phyloP scores from a whole-genome alignment of 129 eudicot species.

The Helichrysum umbraculigerum region DNA sequence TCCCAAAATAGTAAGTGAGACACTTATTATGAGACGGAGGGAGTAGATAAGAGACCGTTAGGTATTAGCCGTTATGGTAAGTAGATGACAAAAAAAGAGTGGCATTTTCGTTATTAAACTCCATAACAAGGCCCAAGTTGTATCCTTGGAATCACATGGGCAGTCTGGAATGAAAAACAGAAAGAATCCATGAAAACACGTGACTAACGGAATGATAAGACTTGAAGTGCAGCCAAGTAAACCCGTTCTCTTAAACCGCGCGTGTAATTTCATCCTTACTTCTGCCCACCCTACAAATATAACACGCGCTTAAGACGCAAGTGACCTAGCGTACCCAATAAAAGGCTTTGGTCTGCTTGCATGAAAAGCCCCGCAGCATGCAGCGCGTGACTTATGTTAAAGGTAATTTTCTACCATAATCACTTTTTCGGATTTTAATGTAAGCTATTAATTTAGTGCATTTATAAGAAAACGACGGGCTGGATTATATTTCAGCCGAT shows the following conservation, averaged over 20 bases:
- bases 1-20: too few species aligned
- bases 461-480: too few species aligned
- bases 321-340: background rate
- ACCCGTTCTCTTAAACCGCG: background rate
- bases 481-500: too few species aligned
- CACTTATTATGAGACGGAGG: too few species aligned
- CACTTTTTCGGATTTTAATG: background rate
- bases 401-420: background rate
- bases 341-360: background rate
- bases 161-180: slow-evolving; percentile 16
- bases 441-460: too few species aligned
- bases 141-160: slow-evolving; percentile 27
- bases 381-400: slow-evolving; percentile 14
- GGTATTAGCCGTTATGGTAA: slow-evolving; percentile 4
- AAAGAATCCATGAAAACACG: slow-evolving; percentile 32
- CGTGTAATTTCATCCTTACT: background rate
- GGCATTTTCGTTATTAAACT: slow-evolving; percentile 24
- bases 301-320: background rate
- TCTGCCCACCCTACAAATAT: background rate
- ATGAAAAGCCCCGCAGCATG: slow-evolving; percentile 15
- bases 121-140: background rate
- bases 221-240: background rate
- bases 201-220: slow-evolving; percentile 31
- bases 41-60: background rate
- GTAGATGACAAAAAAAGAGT: slow-evolving; percentile 17